Evolutionary conservation across 192 early-diverging fungal genomes (phyloP).

Genomic region (Rhizophagus sp.): DNA sequence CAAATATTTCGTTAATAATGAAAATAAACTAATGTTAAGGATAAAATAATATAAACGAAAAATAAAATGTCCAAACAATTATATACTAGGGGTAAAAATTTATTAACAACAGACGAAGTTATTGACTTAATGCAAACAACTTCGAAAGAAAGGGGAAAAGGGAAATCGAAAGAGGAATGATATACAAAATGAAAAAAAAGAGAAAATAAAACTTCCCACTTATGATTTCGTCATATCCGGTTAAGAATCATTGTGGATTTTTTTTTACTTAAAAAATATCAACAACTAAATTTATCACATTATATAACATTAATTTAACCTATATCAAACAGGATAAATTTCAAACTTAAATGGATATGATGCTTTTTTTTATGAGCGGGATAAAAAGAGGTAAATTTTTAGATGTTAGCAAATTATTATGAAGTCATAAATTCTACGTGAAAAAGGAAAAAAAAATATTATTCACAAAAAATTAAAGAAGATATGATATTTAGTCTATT

Average conservation of each 20-base stretch:
- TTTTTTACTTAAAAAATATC: neutral
- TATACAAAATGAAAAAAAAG: neutral
- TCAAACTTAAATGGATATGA: neutral
- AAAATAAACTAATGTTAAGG: neutral
- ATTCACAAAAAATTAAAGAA: neutral
- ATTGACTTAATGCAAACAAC: neutral
- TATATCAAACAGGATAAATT: neutral
- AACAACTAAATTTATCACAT: neutral
- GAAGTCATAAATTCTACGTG: neutral
- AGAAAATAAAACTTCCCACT: neutral
- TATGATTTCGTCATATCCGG: neutral
- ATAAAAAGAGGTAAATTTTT: neutral
- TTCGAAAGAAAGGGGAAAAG: neutral
- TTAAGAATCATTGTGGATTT: neutral
- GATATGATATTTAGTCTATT: neutral
- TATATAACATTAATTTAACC: neutral
- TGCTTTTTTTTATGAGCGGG: neutral
- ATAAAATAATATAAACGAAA: neutral
- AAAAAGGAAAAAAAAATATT: neutral
- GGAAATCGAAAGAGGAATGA: neutral
- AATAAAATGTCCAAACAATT: neutral
- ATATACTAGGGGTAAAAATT: neutral
- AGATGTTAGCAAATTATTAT: neutral
- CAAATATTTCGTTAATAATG: neutral
- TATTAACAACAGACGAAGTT: slow-evolving; percentile 24